A percentile compares a stretch with the other conserved stretches of the same genome.
Evolutionary conservation across 2,329 filamentous ascomycete genomes (phyloP).

Genomic region (Pseudonectria buxi): DNA sequence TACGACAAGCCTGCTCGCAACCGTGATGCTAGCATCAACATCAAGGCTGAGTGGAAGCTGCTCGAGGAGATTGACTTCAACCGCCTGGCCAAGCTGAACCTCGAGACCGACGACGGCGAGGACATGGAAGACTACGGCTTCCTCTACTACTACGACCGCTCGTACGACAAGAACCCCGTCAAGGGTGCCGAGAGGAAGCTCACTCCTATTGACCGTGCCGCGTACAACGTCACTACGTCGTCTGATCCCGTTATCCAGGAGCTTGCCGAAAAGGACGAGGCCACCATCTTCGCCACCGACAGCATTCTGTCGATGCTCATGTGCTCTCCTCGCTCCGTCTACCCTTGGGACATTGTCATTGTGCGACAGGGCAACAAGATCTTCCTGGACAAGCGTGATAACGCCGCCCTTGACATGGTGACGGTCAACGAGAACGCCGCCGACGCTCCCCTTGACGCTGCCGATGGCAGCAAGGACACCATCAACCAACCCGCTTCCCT

Average conservation of each 20-base stretch:
- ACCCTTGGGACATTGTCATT: conserved; percentile 97
- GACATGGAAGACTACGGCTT: conserved; percentile 94
- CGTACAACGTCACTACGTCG: conserved; percentile 96
- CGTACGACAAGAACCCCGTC: conserved; percentile 87
- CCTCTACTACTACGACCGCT: conserved; percentile 96
- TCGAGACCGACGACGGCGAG: conserved; percentile 90
- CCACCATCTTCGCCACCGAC: conserved; percentile 93
- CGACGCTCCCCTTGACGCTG: conserved; percentile 85
- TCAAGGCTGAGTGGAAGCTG: conserved; percentile 92
- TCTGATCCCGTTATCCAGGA: conserved; percentile 96
- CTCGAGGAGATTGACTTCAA: conserved; percentile 99
- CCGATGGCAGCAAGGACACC: conserved; percentile 86
- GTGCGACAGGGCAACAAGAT: conserved; percentile 90
- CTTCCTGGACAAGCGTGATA: conserved; percentile 97
- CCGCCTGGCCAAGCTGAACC: conserved; percentile 87
- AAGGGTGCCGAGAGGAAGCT: conserved; percentile 85
- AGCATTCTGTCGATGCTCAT: conserved; percentile 98
- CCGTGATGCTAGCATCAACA: conserved; percentile 91
- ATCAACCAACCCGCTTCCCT: conserved; percentile 93
- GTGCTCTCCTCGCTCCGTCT: conserved; percentile 93
- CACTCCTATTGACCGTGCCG: conserved; percentile 82
- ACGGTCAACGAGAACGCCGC: conserved; percentile 98
- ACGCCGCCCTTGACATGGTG: conserved; percentile 90
- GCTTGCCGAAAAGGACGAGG: conserved; percentile 90
- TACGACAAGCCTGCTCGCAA: conserved; percentile 97